A percentile compares a stretch with the other conserved stretches of the same genome.
These are phyloP conservation scores for Nakazawaea sp. DNA, from an alignment of 805 yeast species.

Conservation along the genomic window DNA sequence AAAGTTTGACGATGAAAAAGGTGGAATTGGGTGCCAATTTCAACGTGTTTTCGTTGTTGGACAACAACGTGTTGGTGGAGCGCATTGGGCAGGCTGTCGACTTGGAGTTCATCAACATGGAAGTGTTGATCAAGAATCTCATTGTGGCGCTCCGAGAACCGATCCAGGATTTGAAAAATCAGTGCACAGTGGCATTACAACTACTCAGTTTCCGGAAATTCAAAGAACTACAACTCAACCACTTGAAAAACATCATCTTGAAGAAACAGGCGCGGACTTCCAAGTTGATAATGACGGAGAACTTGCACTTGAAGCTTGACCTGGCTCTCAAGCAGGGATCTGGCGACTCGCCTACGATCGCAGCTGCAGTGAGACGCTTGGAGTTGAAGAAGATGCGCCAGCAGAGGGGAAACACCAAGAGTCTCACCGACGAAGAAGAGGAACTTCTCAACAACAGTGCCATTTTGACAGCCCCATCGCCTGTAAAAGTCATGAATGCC, in stretches of 20 bases:
- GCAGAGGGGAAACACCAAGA: conserved; percentile 8
- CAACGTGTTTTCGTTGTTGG: conserved; percentile 45
- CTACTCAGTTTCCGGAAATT: conserved; percentile 41
- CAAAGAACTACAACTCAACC: conserved; percentile 43
- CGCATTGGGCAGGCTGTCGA: conserved; percentile 48
- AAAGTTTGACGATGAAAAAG: conserved; percentile 29
- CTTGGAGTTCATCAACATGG: conserved; percentile 40
- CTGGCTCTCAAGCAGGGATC: conserved; percentile 18
- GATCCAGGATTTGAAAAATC: conserved; percentile 38
- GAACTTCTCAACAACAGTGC: not conserved
- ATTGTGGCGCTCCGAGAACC: conserved; percentile 43
- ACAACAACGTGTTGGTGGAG: conserved; percentile 30
- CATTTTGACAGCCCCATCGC: not conserved
- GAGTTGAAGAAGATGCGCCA: conserved; percentile 12
- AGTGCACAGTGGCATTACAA: conserved; percentile 34
- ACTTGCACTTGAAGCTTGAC: conserved; percentile 18
- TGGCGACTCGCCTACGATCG: conserved; percentile 25
- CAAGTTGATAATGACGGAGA: conserved; percentile 18
- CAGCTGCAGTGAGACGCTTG: conserved; percentile 21
- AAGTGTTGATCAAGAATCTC: conserved; percentile 32
- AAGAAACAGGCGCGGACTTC: conserved; percentile 29
- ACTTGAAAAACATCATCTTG: conserved; percentile 28
- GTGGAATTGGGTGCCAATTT: conserved; percentile 51
- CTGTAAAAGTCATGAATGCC: not conserved
- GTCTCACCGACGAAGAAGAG: not conserved